A percentile compares a stretch with the other conserved stretches of the same genome.
Conservation (phyloP, 2,329 filamentous ascomycete genomes). For the Tolypocladium paradoxum region DNA sequence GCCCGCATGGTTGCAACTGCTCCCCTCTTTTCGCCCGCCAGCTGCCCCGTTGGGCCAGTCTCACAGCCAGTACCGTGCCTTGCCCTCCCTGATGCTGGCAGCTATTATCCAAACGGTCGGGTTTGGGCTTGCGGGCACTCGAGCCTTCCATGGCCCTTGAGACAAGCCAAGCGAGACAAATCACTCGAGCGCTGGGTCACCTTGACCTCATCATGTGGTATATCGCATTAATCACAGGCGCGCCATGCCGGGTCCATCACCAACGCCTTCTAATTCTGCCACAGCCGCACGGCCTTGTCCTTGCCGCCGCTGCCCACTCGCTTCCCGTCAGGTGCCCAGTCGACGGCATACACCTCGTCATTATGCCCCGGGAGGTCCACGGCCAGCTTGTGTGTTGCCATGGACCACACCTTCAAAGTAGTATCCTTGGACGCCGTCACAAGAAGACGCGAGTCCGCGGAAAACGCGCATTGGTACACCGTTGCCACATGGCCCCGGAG, state of each 20-base stretch:
- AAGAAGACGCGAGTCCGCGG: conserved; percentile 78
- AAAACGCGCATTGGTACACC: conserved; percentile 89
- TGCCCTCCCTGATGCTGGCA: neutral
- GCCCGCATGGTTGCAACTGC: neutral
- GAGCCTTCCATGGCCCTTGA: neutral
- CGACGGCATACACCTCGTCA: conserved; percentile 88
- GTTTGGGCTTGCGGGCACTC: neutral
- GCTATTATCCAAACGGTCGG: neutral
- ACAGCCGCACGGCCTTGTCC: conserved; percentile 67
- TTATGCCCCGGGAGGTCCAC: conserved; percentile 78
- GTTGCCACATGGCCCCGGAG: conserved; percentile 80
- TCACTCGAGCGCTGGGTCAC: neutral
- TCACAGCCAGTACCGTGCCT: neutral
- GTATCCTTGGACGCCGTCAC: conserved; percentile 87
- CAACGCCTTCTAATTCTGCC: conserved; percentile 35
- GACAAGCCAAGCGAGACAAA: neutral
- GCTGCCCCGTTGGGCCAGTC: neutral
- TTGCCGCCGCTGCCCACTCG: conserved; percentile 86
- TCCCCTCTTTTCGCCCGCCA: neutral
- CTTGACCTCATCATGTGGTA: neutral
- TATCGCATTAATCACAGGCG: neutral
- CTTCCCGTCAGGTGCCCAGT: conserved; percentile 88
- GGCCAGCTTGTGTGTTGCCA: conserved; percentile 70
- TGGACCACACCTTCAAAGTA: conserved; percentile 91
- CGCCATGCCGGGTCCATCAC: neutral